phyloP scores from a whole-genome alignment of 1,284 basidiomycete species.

The Moniliophthora roreri region DNA sequence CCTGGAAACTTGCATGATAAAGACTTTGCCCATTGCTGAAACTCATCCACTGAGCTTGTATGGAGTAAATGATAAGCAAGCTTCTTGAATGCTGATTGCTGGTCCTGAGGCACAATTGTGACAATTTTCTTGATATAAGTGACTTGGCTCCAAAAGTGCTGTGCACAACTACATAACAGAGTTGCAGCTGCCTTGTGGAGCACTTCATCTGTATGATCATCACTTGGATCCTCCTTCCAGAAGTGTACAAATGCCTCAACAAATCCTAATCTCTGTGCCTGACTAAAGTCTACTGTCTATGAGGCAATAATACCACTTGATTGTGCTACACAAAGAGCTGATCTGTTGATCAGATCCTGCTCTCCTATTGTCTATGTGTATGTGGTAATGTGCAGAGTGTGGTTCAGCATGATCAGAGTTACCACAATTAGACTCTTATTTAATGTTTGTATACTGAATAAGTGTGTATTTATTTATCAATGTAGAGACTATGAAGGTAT shows the following conservation, averaged over 20 bases:
- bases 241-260: background rate
- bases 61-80: background rate
- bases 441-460: no score
- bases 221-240: background rate
- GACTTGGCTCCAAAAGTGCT: background rate
- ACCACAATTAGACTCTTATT: no score
- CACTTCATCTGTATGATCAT: background rate
- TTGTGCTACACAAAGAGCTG: no score
- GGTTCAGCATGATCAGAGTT: no score
- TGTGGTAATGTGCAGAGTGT: no score
- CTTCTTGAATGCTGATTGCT: background rate
- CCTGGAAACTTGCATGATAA: background rate
- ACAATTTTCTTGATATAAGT: background rate
- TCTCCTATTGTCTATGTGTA: no score
- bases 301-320: no score
- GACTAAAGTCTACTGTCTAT: background rate
- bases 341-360: no score
- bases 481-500: no score
- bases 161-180: background rate
- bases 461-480: no score
- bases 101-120: background rate
- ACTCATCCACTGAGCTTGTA: background rate
- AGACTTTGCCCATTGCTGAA: background rate
- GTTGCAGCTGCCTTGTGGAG: background rate
- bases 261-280: background rate